Conservation (phyloP, 1,139 yeast genomes). For the Suhomyces bokatorum region DNA sequence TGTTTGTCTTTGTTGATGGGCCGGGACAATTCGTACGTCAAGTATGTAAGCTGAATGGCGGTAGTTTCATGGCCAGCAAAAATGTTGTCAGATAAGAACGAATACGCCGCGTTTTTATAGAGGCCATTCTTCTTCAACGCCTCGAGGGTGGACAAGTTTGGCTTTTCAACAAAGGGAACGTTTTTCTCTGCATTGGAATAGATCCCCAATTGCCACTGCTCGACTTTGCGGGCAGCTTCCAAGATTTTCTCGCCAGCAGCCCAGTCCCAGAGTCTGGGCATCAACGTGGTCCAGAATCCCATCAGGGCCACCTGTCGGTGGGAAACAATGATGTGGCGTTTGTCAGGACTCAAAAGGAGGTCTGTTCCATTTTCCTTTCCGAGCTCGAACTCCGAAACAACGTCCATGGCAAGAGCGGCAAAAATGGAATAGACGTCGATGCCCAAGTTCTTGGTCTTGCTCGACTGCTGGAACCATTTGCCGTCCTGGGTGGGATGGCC, state of each 20-base stretch:
- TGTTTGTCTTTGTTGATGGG: slow-evolving; percentile 48
- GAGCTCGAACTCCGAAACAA: slow-evolving; percentile 60
- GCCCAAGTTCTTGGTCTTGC: slow-evolving; percentile 28
- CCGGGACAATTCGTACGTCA: slow-evolving; percentile 60
- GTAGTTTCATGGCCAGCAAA: slow-evolving; percentile 80
- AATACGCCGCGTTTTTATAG: slow-evolving; percentile 37
- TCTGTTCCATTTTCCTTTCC: slow-evolving; percentile 51
- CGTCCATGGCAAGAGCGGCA: slow-evolving; percentile 74
- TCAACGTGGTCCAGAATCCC: slow-evolving; percentile 68
- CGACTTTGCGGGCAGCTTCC: slow-evolving; percentile 41
- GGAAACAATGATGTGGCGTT: slow-evolving; percentile 44
- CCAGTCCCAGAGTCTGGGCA: slow-evolving; percentile 55
- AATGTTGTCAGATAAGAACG: slow-evolving; percentile 43
- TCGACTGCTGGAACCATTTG: slow-evolving; percentile 32
- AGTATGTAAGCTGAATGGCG: slow-evolving; percentile 62
- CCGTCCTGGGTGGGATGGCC: slow-evolving; percentile 23
- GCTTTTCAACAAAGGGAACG: slow-evolving; percentile 23
- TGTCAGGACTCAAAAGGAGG: slow-evolving; percentile 37
- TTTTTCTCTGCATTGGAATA: slow-evolving; percentile 41
- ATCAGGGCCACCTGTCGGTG: slow-evolving; percentile 61
- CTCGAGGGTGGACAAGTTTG: slow-evolving; percentile 36
- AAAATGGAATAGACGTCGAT: slow-evolving; percentile 63
- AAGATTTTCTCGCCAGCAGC: slow-evolving; percentile 47
- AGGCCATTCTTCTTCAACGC: slow-evolving; percentile 36
- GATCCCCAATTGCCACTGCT: slow-evolving; percentile 52